A percentile compares a stretch with the other conserved stretches of the same genome.
Conservation (phyloP, 176 grass and related monocot genomes). For the Aegilops bicornis region DNA sequence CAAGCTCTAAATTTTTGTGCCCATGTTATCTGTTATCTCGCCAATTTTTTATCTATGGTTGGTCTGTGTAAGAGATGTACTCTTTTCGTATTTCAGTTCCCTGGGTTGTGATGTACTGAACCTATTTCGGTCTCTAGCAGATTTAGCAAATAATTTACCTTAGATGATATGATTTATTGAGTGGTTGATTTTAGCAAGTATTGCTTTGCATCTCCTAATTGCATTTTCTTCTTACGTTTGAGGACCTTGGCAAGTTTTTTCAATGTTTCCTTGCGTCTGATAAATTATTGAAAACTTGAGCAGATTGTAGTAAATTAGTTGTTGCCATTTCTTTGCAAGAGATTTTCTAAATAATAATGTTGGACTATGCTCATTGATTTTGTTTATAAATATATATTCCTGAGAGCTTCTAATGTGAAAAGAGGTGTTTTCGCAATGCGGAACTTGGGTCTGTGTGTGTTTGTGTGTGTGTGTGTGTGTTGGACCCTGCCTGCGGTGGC, state of each 20-base stretch:
- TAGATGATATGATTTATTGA: not conserved
- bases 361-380: too few relatives aligned
- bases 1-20: conserved; percentile 43
- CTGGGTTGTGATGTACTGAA: not conserved
- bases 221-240: not conserved
- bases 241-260: too few relatives aligned
- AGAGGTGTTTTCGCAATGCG: not conserved
- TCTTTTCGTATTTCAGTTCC: not conserved
- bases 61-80: not conserved
- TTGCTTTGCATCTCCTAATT: not conserved
- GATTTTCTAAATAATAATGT: too few relatives aligned
- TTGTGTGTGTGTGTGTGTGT: too few relatives aligned
- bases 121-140: not conserved
- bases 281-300: too few relatives aligned
- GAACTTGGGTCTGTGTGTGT: too few relatives aligned
- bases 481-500: too few relatives aligned
- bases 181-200: not conserved
- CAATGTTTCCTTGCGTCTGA: too few relatives aligned
- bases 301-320: too few relatives aligned
- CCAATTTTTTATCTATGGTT: not conserved
- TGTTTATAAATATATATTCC: not conserved
- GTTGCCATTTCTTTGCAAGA: too few relatives aligned
- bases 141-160: conserved; percentile 14
- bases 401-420: not conserved
- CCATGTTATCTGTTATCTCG: not conserved